Evolutionary conservation across 169 alveolate species (phyloP), one percentile per base, ranked within the genome.

Genomic region (Plasmodium sp.): DNA sequence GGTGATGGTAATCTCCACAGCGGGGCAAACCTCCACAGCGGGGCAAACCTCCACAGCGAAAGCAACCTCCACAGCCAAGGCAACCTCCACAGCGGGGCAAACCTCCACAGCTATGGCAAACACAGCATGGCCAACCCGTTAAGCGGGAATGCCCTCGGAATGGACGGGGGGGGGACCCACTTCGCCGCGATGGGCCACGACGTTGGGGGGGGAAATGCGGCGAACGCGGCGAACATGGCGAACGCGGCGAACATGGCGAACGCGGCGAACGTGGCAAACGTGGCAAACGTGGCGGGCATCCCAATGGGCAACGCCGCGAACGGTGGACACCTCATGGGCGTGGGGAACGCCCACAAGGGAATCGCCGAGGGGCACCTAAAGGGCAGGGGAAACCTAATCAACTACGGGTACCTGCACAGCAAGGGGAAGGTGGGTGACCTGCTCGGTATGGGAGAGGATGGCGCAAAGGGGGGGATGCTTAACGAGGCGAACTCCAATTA

Each of bases 381-480:
- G 7, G 80, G 36, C 18, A 34, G 84, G 22, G 75, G 33, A 48
- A 48, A 45, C 58, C 27, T 84, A 84, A 84, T 51, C 27, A 84
- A 84, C 48, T 84, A 73, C 51, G 77, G 80, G 6, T 84, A 73
- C 48, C 4, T 58, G n/a, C 48, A 84, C 48, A 82, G 22, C 43
- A 88, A 58, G 72, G 88, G 82, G 5, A 77, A 75, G 41, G 62
- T 85, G 16, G 33, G 14, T 39, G 84, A 80, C n/a, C 9, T 54
- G 16, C 54, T 22, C 31, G 71, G 43, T 54, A 84, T 72, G 39
- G 84, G 80, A 7, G 22, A 12, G 16, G 56, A 73, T 5, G 16
- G 54, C 9, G 1, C 54, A 1, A 84, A 72, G 54, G 79, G 43
- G 34, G 39, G 41, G 27, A 16, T 86, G 9, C 31, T 22, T 74